Evolutionary conservation across 2,329 filamentous ascomycete species (phyloP).

Genomic region (Sporothrix sp.): DNA sequence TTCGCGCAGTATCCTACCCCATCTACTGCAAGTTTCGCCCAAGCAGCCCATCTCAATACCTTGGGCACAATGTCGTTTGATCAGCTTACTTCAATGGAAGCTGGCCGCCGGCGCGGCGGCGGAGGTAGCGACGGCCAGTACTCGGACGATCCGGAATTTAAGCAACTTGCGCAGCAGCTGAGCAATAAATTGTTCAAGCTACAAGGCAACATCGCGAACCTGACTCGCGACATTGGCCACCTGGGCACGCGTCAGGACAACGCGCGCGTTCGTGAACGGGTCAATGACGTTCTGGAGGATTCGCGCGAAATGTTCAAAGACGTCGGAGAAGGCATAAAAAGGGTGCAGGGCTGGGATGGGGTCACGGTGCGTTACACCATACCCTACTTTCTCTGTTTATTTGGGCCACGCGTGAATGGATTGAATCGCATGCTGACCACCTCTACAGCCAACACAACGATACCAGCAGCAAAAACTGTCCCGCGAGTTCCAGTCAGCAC

Average conservation of each 20-base stretch:
- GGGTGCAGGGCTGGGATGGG: slow-evolving; percentile 77
- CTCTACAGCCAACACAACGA: slow-evolving; percentile 72
- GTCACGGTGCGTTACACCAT: slow-evolving; percentile 60
- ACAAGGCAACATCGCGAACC: slow-evolving; percentile 75
- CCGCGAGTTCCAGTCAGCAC: slow-evolving; percentile 79
- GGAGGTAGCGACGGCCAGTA: slow-evolving; percentile 61
- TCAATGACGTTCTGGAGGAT: slow-evolving; percentile 79
- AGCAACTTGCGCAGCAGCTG: slow-evolving; percentile 68
- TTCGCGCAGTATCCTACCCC: too few species aligned
- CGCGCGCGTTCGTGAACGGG: slow-evolving; percentile 78
- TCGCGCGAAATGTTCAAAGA: slow-evolving; percentile 80
- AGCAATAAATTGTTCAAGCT: slow-evolving; percentile 85
- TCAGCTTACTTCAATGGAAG: slow-evolving; percentile 73
- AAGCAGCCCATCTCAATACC: too few species aligned
- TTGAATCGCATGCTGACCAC: not conserved
- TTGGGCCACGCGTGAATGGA: not conserved
- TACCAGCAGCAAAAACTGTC: slow-evolving; percentile 94
- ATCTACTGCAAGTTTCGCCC: too few species aligned
- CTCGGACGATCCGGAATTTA: slow-evolving; percentile 86
- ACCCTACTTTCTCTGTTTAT: too few species aligned
- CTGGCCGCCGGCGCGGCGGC: slow-evolving; percentile 46
- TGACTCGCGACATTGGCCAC: slow-evolving; percentile 74
- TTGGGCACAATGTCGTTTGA: slow-evolving; percentile 98
- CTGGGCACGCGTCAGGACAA: slow-evolving; percentile 88
- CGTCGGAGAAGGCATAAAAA: slow-evolving; percentile 88